Base-by-base conservation (phyloP, 148 eudicot genomes). In the Silene latifolia region DNA sequence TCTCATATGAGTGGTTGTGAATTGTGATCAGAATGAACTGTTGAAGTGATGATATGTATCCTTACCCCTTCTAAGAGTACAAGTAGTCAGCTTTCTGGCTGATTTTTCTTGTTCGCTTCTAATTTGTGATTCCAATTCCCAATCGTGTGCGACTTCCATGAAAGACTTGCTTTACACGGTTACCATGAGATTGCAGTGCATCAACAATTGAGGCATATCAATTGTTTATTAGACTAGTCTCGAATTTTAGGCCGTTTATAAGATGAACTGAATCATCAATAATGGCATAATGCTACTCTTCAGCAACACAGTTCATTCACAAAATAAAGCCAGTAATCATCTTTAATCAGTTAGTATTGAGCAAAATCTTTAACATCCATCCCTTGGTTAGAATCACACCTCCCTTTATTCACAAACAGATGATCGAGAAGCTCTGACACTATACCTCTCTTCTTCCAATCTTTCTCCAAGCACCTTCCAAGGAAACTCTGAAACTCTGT, bases 371-470 rank as follows among this genome's bases (percentile, higher is more conserved):
- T 21, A 68, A 68, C 56, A 19, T 44, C 64, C 14, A n/a, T n/a
- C n/a, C n/a, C 54, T 73, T 39, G 54, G 9, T 23, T 42, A 23
- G 51, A 61, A 42, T 61, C 48, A n/a, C 23, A 17, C 15, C 8
- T 21, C 23, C 18, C 54, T 20, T 15, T 44, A 20, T 59, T 25
- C 11, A 60, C 56, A 60, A 21, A 59, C 29, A 39, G 47, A 73
- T 24, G 76, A 60, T 47, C 7, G 59, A 73, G 57, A 61, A 73
- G 69, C 17, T 62, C 54, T 20, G 68, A 73, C 47, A 73, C 44
- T 63, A 64, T 24, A 25, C 75, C 75, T 39, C 18, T 57, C 18
- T 39, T 42, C 44, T n/a, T 72, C 75, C 75, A 20, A 1, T 72
- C 57, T 29, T 60, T 60, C n/a, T 44, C 24, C 67, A 19, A 60